Conservation (phyloP, 2,329 filamentous ascomycete genomes). For the Phaeosphaeriaceae sp. region DNA sequence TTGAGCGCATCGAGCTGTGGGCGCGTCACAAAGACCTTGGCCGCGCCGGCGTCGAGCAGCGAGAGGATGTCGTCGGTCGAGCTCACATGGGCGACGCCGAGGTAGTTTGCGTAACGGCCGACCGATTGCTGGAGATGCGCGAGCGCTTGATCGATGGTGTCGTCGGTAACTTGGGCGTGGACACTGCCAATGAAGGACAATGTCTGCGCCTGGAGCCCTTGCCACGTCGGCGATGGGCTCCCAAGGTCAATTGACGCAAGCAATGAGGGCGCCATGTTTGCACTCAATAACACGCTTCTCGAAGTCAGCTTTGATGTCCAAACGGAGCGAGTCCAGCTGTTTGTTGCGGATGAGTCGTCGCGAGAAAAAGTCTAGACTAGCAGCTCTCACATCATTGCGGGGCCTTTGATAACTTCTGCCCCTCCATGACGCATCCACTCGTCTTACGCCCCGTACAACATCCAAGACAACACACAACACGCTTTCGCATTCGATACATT, state of each 20-base stretch:
- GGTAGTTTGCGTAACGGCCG: constrained; percentile 67
- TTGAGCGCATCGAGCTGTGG: constrained; percentile 68
- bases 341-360: constrained; percentile 10
- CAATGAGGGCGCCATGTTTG: constrained; percentile 54
- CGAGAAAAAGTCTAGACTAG: constrained; percentile 17
- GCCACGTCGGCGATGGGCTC: constrained; percentile 51
- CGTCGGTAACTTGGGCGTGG: constrained; percentile 60
- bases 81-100: constrained; percentile 76
- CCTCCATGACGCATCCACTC: constrained; percentile 12
- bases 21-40: constrained; percentile 80
- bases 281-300: constrained; percentile 2
- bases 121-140: constrained; percentile 64
- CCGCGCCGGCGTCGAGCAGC: constrained; percentile 83
- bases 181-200: constrained; percentile 66
- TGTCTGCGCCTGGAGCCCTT: constrained; percentile 59
- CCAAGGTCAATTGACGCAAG: constrained; percentile 58
- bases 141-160: constrained; percentile 56
- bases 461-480: too few relatives aligned
- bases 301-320: background rate
- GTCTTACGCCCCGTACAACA: too few relatives aligned
- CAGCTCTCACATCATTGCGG: constrained; percentile 12
- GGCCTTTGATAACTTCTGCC: constrained; percentile 12
- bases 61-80: constrained; percentile 76
- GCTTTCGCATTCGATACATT: background rate
- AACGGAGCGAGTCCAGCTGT: background rate